Evolutionary conservation across 139 green algal species (phyloP).

Genomic region (Ettlia oleoabundans): DNA sequence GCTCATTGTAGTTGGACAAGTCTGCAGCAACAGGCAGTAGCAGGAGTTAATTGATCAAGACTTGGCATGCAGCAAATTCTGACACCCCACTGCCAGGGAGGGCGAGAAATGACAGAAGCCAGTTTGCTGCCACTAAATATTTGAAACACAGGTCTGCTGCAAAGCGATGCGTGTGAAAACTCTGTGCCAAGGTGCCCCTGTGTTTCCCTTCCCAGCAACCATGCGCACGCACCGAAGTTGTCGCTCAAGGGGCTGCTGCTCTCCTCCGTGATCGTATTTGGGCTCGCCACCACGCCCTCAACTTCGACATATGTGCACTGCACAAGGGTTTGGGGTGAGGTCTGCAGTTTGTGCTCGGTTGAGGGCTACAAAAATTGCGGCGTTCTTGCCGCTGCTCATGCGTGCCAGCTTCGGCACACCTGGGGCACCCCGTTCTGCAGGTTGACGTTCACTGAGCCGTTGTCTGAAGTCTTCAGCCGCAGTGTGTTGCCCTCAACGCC

Average conservation of each 20-base stretch:
- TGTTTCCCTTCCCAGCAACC: too few relatives aligned
- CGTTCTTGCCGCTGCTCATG: background rate
- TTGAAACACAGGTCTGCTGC: too few relatives aligned
- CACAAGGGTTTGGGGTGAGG: too few relatives aligned
- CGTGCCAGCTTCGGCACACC: conserved; percentile 16
- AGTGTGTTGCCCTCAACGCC: conserved; percentile 37
- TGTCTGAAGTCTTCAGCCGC: conserved; percentile 52
- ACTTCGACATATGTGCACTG: conserved; percentile 59
- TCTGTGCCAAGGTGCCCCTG: too few relatives aligned
- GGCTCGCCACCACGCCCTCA: conserved; percentile 65
- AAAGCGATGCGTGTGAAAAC: too few relatives aligned
- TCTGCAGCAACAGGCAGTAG: conserved; percentile 68
- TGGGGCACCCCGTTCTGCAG: conserved; percentile 22
- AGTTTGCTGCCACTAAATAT: too few relatives aligned
- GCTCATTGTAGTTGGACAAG: conserved; percentile 73
- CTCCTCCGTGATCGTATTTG: conserved; percentile 58
- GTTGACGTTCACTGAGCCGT: conserved; percentile 51
- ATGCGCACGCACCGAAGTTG: conserved; percentile 61
- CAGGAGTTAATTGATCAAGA: too few relatives aligned
- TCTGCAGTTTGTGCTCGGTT: background rate
- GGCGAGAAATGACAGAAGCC: background rate
- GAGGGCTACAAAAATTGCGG: background rate
- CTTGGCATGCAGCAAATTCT: too few relatives aligned
- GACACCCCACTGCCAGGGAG: background rate
- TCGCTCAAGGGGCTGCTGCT: conserved; percentile 56